Evolutionary conservation across 1,139 yeast species (phyloP).

Genomic region (Hansenula lynferdii): DNA sequence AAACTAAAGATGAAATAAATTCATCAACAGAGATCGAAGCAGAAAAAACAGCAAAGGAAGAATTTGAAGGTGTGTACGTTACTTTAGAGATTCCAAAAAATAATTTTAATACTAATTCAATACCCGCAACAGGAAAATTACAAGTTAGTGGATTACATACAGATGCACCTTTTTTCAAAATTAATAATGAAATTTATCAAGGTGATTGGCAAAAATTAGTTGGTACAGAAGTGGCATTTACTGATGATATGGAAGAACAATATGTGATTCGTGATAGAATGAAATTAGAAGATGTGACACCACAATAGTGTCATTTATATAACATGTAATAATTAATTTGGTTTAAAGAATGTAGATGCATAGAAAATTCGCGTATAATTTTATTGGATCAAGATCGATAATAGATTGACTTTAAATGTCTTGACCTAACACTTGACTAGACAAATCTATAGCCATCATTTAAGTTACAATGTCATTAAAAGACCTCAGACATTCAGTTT

Average conservation of each 20-base stretch:
- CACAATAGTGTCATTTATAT: too few relatives aligned
- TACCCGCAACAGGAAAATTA: conserved; percentile 32
- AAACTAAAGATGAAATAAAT: conserved; percentile 11
- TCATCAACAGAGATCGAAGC: too few relatives aligned
- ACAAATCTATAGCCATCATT: too few relatives aligned
- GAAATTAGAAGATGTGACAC: conserved; percentile 26
- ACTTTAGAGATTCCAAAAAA: conserved; percentile 37
- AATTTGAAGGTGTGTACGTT: conserved; percentile 35
- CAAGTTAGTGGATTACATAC: conserved; percentile 50
- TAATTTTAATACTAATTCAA: conserved; percentile 23
- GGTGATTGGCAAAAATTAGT: conserved; percentile 77
- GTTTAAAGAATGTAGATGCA: too few relatives aligned
- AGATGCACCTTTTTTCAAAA: conserved; percentile 46
- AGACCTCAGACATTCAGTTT: conserved; percentile 28
- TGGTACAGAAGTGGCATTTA: conserved; percentile 69
- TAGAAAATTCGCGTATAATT: too few relatives aligned
- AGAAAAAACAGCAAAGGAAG: too few relatives aligned
- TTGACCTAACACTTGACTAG: too few relatives aligned
- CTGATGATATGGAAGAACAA: conserved; percentile 24
- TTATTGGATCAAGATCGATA: too few relatives aligned
- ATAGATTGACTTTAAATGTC: too few relatives aligned
- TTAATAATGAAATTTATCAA: conserved; percentile 55
- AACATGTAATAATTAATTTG: too few relatives aligned
- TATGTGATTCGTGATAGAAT: conserved; percentile 29
- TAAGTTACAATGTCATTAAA: conserved; percentile 4